phyloP scores from a whole-genome alignment of 2,329 filamentous ascomycete genomes.

The Hypoxylon sp. region DNA sequence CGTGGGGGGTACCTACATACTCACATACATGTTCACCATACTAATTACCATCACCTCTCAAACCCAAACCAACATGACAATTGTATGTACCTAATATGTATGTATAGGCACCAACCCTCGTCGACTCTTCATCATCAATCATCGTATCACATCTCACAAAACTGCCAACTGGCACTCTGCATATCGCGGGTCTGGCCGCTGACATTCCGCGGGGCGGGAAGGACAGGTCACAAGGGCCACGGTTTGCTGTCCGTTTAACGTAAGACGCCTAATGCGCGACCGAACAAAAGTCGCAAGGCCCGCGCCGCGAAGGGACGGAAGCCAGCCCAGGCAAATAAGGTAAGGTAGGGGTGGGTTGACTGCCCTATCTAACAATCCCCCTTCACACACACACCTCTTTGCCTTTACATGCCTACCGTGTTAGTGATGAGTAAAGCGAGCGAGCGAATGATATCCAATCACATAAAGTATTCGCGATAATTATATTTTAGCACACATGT shows the following conservation, averaged over 20 bases:
- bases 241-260: constrained; percentile 39
- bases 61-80: background rate
- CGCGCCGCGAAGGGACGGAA: constrained; percentile 24
- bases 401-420: too few species aligned
- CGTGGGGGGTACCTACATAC: constrained; percentile 34
- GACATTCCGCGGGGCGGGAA: constrained; percentile 40
- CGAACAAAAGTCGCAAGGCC: constrained; percentile 24
- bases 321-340: background rate
- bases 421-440: background rate
- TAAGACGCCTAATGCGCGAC: constrained; percentile 40
- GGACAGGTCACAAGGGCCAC: constrained; percentile 39
- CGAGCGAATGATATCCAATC: constrained; percentile 12
- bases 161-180: constrained; percentile 40
- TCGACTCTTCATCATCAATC: background rate
- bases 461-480: background rate
- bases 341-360: background rate
- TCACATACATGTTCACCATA: constrained; percentile 5
- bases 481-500: background rate
- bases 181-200: constrained; percentile 44
- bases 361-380: too few species aligned
- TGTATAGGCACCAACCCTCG: background rate
- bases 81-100: too few species aligned
- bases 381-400: too few species aligned
- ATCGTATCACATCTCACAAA: constrained; percentile 39
- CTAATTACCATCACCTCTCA: constrained; percentile 9